Conservation (phyloP, 164 flowering plant species). For the Vitis amurensis region DNA sequence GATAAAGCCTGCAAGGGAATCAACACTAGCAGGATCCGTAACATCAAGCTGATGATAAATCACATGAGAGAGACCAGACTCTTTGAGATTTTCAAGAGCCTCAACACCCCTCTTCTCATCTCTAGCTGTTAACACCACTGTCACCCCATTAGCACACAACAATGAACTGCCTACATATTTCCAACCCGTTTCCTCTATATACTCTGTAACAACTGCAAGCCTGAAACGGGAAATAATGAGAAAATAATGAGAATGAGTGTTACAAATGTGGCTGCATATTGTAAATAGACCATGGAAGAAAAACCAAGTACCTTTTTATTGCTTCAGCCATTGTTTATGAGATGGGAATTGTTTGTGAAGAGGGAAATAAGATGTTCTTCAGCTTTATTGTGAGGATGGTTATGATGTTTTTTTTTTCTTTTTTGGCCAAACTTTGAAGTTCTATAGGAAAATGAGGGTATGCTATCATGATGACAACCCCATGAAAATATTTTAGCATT, state of each 20-base stretch:
- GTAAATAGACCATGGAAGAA: not conserved
- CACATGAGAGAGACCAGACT: constrained; percentile 25
- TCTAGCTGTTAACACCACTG: constrained; percentile 37
- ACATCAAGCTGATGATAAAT: constrained; percentile 53
- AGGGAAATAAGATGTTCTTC: too few species aligned
- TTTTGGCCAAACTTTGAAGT: too few species aligned
- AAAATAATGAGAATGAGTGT: too few species aligned
- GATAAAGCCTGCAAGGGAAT: constrained; percentile 34
- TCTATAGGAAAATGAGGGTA: too few species aligned
- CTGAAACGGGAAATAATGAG: constrained; percentile 2
- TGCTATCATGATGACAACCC: too few species aligned
- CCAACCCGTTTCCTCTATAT: constrained; percentile 41
- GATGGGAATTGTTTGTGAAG: too few species aligned
- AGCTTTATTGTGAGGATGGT: too few species aligned
- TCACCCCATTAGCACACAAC: constrained; percentile 23
- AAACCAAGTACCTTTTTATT: constrained; percentile 9
- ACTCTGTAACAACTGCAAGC: constrained; percentile 38
- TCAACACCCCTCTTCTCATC: constrained; percentile 42
- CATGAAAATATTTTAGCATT: too few species aligned
- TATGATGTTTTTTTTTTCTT: too few species aligned
- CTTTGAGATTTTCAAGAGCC: constrained; percentile 32
- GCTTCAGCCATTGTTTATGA: constrained; percentile 7
- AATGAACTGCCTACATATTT: constrained; percentile 24
- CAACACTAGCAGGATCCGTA: constrained; percentile 21
- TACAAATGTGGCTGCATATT: not conserved